A percentile compares a stretch with the other conserved stretches of the same genome.
Evolutionary conservation across 2,329 filamentous ascomycete species (phyloP).

Genomic region (Alternaria metachromatica): DNA sequence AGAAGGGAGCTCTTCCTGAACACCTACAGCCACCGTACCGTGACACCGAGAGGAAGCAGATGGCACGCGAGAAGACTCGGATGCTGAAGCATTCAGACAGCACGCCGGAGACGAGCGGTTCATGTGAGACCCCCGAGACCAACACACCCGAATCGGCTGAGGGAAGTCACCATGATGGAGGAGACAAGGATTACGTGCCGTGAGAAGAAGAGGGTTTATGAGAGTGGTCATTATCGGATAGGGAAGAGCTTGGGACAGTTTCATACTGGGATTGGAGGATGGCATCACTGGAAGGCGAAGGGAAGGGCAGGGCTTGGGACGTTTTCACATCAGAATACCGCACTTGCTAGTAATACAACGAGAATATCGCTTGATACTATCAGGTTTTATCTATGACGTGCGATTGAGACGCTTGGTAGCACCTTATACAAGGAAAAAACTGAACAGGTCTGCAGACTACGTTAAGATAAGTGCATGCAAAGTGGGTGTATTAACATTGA

Average conservation of each 20-base stretch:
- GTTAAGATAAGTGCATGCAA: no score
- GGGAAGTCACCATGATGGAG: neutral
- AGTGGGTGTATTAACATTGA: no score
- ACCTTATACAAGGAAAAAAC: neutral
- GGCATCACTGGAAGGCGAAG: neutral
- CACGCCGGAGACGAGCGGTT: neutral
- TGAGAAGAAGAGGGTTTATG: neutral
- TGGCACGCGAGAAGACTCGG: neutral
- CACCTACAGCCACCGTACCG: neutral
- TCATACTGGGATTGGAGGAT: neutral
- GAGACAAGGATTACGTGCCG: neutral
- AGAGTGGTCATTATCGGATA: neutral
- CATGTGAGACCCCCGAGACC: neutral
- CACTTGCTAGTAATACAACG: neutral
- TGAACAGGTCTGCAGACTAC: no score
- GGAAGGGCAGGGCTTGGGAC: neutral
- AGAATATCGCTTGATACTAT: accelerated
- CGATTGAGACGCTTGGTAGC: no score
- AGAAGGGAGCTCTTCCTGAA: neutral
- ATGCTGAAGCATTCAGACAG: neutral
- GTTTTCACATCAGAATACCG: neutral
- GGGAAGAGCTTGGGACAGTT: neutral
- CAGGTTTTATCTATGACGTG: no score
- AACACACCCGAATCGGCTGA: neutral
- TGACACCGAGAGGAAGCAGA: neutral